phyloP scores from a whole-genome alignment of 2,329 filamentous ascomycete species.

The Pseudopithomyces maydicus region DNA sequence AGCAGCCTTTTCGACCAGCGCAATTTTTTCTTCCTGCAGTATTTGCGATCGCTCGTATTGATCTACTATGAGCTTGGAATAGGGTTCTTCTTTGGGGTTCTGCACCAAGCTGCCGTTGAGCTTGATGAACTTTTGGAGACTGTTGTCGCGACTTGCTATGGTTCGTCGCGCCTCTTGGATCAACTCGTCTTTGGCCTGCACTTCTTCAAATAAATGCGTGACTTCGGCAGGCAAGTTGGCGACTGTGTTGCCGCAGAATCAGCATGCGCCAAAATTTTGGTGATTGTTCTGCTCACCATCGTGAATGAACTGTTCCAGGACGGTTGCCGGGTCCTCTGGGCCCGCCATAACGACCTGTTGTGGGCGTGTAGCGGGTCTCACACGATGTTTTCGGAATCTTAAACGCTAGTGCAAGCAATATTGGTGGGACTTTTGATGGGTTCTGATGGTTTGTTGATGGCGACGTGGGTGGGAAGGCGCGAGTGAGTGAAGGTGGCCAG shows the following conservation, averaged over 20 bases:
- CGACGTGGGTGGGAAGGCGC: constrained; percentile 10
- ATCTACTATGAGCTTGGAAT: constrained; percentile 69
- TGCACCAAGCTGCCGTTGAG: constrained; percentile 72
- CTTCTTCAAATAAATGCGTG: constrained; percentile 81
- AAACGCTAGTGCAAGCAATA: background rate
- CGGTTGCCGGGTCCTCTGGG: constrained; percentile 67
- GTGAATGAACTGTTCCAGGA: constrained; percentile 79
- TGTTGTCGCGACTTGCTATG: constrained; percentile 73
- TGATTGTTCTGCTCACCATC: constrained; percentile 54
- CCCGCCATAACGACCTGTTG: constrained; percentile 33
- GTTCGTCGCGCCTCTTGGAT: constrained; percentile 71
- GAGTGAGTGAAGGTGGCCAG: constrained; percentile 11
- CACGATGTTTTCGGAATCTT: background rate
- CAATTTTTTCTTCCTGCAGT: constrained; percentile 76
- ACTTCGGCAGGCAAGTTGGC: constrained; percentile 83
- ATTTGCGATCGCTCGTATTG: constrained; percentile 72
- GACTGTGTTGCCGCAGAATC: constrained; percentile 48
- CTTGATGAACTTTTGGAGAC: constrained; percentile 82
- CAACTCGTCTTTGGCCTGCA: constrained; percentile 76
- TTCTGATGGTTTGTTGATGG: constrained; percentile 23
- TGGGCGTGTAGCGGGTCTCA: background rate
- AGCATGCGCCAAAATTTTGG: background rate
- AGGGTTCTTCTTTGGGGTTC: constrained; percentile 75
- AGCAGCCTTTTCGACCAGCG: constrained; percentile 68
- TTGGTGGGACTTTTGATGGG: constrained; percentile 19